Conservation (phyloP, 768 basidiomycete genomes). For the Suillus luteus region DNA sequence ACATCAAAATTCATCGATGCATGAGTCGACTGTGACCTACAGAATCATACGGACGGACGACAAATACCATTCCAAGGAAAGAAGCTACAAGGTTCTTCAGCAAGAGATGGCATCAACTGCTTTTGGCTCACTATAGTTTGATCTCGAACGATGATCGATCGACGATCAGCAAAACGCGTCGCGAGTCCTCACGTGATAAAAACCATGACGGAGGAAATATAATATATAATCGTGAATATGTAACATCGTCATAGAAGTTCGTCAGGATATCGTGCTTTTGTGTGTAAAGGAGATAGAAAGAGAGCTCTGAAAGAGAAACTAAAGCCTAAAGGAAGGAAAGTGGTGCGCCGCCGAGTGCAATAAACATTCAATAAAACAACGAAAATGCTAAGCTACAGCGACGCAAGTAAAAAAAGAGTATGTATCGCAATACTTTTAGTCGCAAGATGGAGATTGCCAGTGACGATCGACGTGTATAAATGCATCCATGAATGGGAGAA, state of each 20-base stretch:
- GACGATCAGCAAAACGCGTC: slow-evolving; percentile 21
- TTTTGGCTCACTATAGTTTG: too few species aligned
- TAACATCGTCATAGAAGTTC: slow-evolving; percentile 6
- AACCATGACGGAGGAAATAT: slow-evolving; percentile 11
- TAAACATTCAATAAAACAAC: slow-evolving; percentile 9
- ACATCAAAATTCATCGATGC: too few species aligned
- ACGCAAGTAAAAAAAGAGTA: slow-evolving; percentile 13
- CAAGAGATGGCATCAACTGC: too few species aligned
- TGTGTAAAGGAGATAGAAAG: slow-evolving; percentile 2
- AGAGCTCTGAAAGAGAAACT: background rate
- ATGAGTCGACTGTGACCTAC: too few species aligned
- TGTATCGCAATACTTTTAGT: slow-evolving; percentile 16
- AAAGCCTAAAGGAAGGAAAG: slow-evolving; percentile 1
- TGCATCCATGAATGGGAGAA: slow-evolving; percentile 6
- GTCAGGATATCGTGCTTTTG: slow-evolving; percentile 8
- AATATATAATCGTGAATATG: slow-evolving; percentile 10
- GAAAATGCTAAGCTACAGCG: slow-evolving; percentile 6
- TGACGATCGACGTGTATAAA: slow-evolving; percentile 7
- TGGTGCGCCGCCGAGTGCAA: slow-evolving; percentile 6
- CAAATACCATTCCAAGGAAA: too few species aligned
- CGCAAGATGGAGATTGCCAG: slow-evolving; percentile 4
- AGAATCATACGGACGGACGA: too few species aligned
- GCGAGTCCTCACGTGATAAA: slow-evolving; percentile 26
- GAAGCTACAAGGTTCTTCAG: too few species aligned
- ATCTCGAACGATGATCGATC: too few species aligned